A percentile compares a stretch with the other conserved stretches of the same genome.
Conservation (phyloP, 495 filamentous ascomycete genomes). For the Penicillium mononematosum region DNA sequence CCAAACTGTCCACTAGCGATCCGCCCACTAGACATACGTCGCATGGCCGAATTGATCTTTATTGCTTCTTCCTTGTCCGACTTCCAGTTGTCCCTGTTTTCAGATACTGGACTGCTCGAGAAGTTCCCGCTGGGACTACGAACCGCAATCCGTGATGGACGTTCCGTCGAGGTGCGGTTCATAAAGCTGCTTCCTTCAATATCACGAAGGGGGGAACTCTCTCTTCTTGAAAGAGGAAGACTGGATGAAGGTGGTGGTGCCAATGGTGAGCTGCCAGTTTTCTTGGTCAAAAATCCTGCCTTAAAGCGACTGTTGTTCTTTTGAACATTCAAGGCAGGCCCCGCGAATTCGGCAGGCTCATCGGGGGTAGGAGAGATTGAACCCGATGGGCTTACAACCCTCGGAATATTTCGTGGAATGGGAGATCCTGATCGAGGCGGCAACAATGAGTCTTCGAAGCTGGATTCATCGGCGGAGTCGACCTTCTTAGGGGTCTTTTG, state of each 20-base stretch:
- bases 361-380: conserved; percentile 33
- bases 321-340: conserved; percentile 37
- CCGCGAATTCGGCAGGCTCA: conserved; percentile 20
- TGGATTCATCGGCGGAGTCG: conserved; percentile 45
- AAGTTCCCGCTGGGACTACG: conserved; percentile 49
- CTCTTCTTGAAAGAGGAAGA: conserved; percentile 60
- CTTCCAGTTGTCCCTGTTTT: conserved; percentile 46
- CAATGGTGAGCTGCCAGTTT: conserved; percentile 60
- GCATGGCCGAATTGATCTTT: conserved; percentile 63
- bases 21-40: conserved; percentile 49
- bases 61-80: conserved; percentile 57
- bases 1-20: conserved; percentile 35
- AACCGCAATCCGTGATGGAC: conserved; percentile 50
- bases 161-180: conserved; percentile 53
- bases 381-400: conserved; percentile 33
- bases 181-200: conserved; percentile 59
- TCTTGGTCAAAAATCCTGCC: conserved; percentile 84
- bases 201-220: conserved; percentile 64
- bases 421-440: conserved; percentile 43
- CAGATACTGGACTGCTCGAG: conserved; percentile 39
- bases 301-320: conserved; percentile 81
- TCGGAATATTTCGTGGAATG: conserved; percentile 45
- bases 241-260: conserved; percentile 57
- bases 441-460: conserved; percentile 47
- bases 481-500: conserved; percentile 77